phyloP scores from a whole-genome alignment of 176 grass and related monocot species.

The Luzula sylvatica region DNA sequence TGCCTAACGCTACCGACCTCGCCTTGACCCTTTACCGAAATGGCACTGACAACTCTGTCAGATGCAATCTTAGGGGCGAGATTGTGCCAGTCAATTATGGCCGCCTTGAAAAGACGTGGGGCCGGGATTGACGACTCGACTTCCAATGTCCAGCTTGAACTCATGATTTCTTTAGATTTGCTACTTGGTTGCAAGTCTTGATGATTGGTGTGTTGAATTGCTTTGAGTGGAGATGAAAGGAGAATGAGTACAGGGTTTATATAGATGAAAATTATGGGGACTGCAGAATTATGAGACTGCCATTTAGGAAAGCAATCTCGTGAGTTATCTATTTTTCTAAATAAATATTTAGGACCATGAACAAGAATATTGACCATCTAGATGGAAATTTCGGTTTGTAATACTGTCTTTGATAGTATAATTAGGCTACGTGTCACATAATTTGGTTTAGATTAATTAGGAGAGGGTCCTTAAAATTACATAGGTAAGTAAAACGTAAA shows the following conservation, averaged over 20 bases:
- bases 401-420: no score
- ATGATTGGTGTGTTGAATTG: neutral
- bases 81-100: conserved; percentile 61
- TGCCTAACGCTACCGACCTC: conserved; percentile 45
- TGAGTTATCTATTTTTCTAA: no score
- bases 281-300: neutral
- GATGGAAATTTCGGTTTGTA: no score
- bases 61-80: conserved; percentile 47
- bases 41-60: conserved; percentile 34
- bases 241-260: neutral
- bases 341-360: no score
- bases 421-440: no score
- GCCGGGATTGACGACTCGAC: conserved; percentile 36
- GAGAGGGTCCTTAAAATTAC: no score
- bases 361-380: no score
- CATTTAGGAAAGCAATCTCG: no score
- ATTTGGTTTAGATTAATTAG: no score
- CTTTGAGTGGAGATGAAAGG: neutral
- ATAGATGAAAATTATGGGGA: conserved; percentile 3
- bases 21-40: conserved; percentile 32
- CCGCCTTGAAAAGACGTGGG: conserved; percentile 50
- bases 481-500: no score
- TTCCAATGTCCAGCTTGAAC: conserved; percentile 37
- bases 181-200: neutral
- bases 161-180: neutral